Percentiles rank a stretch among this genome's conserved stretches.
Conservation (phyloP, 225 moss, liverwort and hornwort species). For the Polytrichum formosum region DNA sequence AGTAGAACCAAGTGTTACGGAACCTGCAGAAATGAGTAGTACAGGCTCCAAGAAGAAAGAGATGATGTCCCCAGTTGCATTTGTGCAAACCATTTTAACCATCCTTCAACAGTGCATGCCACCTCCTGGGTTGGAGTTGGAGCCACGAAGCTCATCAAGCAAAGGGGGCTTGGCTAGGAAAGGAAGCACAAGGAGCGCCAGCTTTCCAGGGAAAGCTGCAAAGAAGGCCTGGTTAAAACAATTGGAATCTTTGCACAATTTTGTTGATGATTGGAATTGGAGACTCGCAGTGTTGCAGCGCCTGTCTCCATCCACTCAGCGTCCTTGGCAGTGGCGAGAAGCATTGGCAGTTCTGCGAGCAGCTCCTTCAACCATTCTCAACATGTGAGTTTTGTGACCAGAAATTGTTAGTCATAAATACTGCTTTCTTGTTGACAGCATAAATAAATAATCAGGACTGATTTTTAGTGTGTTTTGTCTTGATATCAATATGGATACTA, state of each 20-base stretch:
- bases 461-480: too few relatives aligned
- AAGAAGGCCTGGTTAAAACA: constrained; percentile 76
- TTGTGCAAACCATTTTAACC: constrained; percentile 58
- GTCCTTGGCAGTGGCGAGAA: constrained; percentile 92
- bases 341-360: constrained; percentile 77
- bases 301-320: constrained; percentile 66
- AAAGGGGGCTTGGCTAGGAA: constrained; percentile 44
- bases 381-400: constrained; percentile 51
- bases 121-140: constrained; percentile 51
- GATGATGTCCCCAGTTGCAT: constrained; percentile 51
- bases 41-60: constrained; percentile 30
- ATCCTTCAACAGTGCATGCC: constrained; percentile 75
- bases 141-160: constrained; percentile 54
- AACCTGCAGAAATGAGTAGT: constrained; percentile 28
- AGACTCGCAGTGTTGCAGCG: constrained; percentile 79
- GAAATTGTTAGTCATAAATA: too few relatives aligned
- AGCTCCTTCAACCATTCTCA: constrained; percentile 84
- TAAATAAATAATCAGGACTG: too few relatives aligned
- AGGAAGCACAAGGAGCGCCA: constrained; percentile 31
- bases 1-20: constrained; percentile 26
- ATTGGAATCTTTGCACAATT: constrained; percentile 52
- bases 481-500: too few relatives aligned
- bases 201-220: constrained; percentile 62
- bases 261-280: constrained; percentile 97
- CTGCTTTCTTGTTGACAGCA: too few relatives aligned